Evolutionary conservation across 306 rosid genomes (phyloP), one percentile per base, ranked within the genome.

Genomic region (Boehmeria nivea): DNA sequence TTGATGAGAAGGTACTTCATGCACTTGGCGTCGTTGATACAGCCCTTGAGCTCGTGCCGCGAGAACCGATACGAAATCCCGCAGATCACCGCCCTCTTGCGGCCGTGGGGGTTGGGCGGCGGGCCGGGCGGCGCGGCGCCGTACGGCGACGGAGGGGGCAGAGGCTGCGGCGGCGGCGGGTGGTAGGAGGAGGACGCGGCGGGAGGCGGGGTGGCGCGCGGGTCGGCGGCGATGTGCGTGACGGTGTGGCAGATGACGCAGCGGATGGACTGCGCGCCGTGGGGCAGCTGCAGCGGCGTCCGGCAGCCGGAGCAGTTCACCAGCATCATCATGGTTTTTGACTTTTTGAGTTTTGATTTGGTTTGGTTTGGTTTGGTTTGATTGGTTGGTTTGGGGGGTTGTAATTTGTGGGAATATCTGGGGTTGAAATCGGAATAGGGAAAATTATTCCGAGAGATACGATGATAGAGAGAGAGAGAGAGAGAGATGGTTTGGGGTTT

Each of bases 11-110:
- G 76, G 36, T 76, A 75, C 2, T 77, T 78, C 99, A 91, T 87
- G 69, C 99, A 91, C 61, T 82, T 91, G 38, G 96, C 96, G 57
- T 91, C 96, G 40, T 91, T 87, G 72, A 91, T 79, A 71, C 96
- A 91, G 0, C 99, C 99, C 64, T 87, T 91, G 27, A 91, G 95
- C 73, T 87, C 95, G 61, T 87, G 96, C 21, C 93, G 67, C 16
- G 99, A 84, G 75, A 58, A 78, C 9, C 65, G 77, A 17, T 91
- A 91, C 53, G 89, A 91, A 45, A 91, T 85, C 53, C 96, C 96
- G 20, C 85, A 64, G 76, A 91, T 81, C 69, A 91, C 96, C 3
- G 96, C 99, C 79, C 66, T 87, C 76, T 91, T 91, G n/a, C 87
- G 67, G 9, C 99, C 96, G 71, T 87, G 93, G 0, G 65, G 57